Conservation (phyloP, 139 green algal genomes). For the Coelastrella sp. region DNA sequence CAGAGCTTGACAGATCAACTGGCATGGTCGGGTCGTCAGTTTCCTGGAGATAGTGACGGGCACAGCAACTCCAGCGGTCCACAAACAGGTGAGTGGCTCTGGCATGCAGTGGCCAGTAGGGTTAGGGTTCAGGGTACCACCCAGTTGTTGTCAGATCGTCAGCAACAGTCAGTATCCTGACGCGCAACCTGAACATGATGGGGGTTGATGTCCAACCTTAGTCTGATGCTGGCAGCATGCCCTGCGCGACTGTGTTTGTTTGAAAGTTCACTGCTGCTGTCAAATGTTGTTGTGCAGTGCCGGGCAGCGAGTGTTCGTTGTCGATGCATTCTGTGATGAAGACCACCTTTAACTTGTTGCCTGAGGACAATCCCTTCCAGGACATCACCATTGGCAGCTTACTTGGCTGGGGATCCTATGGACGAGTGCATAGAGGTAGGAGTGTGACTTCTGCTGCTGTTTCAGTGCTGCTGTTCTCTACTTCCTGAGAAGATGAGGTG, state of each 20-base stretch:
- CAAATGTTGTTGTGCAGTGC: background rate
- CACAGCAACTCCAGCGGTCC: slow-evolving; percentile 19
- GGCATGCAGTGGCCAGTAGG: no score
- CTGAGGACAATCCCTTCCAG: slow-evolving; percentile 51
- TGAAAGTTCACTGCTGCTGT: no score
- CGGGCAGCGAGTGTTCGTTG: background rate
- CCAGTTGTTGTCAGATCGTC: no score
- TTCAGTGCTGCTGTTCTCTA: no score
- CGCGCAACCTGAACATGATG: no score
- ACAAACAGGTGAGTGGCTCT: background rate
- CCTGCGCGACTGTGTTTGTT: no score
- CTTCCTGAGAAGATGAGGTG: no score
- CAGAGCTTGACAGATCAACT: background rate
- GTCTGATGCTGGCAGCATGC: no score
- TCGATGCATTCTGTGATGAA: background rate
- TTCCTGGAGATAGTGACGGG: background rate
- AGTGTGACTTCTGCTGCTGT: no score
- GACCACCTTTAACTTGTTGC: slow-evolving; percentile 40
- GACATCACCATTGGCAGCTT: slow-evolving; percentile 49
- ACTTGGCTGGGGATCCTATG: slow-evolving; percentile 48
- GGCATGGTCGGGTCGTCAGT: background rate
- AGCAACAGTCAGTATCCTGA: no score
- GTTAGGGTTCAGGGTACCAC: no score
- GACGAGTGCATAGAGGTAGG: slow-evolving; percentile 45
- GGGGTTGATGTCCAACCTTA: no score